Evolutionary conservation across 176 grass and related monocot species (phyloP).

Genomic region (Aechmea fasciata): DNA sequence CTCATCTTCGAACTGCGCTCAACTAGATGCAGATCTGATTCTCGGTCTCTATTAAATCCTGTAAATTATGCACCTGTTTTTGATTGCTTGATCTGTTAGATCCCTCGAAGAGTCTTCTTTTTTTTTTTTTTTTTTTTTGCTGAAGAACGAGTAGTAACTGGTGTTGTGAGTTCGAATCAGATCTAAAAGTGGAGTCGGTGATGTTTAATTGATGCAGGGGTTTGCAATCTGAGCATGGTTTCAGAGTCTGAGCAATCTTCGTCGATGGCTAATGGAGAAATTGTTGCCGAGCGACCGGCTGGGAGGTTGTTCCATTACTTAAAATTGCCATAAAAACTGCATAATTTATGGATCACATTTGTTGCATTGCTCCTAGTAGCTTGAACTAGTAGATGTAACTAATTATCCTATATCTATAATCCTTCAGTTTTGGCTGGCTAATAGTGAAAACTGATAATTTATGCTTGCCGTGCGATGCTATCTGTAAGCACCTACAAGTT

Average conservation of each 20-base stretch:
- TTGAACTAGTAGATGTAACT: too few species aligned
- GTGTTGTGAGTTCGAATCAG: neutral
- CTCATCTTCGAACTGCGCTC: too few species aligned
- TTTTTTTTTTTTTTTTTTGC: slow-evolving; percentile 1
- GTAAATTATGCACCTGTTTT: too few species aligned
- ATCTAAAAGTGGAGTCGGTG: neutral
- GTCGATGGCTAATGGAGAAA: slow-evolving; percentile 1
- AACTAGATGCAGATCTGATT: slow-evolving; percentile 13
- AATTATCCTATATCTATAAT: too few species aligned
- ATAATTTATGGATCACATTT: too few species aligned
- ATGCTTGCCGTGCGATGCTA: too few species aligned
- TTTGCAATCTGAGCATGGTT: neutral
- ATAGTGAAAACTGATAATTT: too few species aligned
- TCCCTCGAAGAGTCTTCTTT: slow-evolving; percentile 20
- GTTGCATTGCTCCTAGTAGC: too few species aligned
- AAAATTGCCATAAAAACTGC: neutral
- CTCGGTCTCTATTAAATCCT: neutral
- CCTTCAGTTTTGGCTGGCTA: too few species aligned
- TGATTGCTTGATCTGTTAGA: slow-evolving; percentile 5
- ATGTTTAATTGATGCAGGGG: neutral
- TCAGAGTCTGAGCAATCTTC: neutral
- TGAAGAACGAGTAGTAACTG: neutral
- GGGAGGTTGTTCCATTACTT: neutral
- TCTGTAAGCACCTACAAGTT: too few species aligned
- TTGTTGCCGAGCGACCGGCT: neutral